These are phyloP conservation scores for Volvariella volvacea DNA, from an alignment of 1,284 basidiomycete species.

Conservation along the genomic window DNA sequence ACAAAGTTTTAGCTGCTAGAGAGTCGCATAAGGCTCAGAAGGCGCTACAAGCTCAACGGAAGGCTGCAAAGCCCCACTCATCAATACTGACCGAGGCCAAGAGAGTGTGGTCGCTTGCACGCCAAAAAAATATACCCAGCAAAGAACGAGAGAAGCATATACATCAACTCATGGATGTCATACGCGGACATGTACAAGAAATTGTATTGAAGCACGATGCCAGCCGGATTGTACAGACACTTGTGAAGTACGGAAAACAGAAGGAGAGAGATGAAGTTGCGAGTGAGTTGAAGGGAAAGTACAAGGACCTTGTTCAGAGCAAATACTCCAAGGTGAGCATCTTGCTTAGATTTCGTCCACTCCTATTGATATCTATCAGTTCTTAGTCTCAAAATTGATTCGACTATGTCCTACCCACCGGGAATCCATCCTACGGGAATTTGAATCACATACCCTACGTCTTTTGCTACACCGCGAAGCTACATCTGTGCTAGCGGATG, in stretches of 20 bases:
- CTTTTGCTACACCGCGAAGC: slow-evolving; percentile 81
- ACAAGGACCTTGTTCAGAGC: slow-evolving; percentile 70
- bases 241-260: slow-evolving; percentile 79
- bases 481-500: slow-evolving; percentile 74
- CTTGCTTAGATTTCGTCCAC: slow-evolving; percentile 5
- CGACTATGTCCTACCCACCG: slow-evolving; percentile 72
- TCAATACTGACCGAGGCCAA: slow-evolving; percentile 70
- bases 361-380: slow-evolving; percentile 36
- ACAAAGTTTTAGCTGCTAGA: slow-evolving; percentile 36
- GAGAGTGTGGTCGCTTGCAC: slow-evolving; percentile 74
- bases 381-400: slow-evolving; percentile 80
- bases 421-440: slow-evolving; percentile 65
- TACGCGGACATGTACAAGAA: slow-evolving; percentile 76
- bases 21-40: slow-evolving; percentile 69
- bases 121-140: slow-evolving; percentile 64
- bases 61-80: slow-evolving; percentile 74
- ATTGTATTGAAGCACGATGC: slow-evolving; percentile 88
- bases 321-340: slow-evolving; percentile 86
- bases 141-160: slow-evolving; percentile 73
- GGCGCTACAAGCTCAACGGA: slow-evolving; percentile 54
- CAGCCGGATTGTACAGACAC: slow-evolving; percentile 80
- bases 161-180: slow-evolving; percentile 61
- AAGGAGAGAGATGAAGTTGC: slow-evolving; percentile 76
- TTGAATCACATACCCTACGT: slow-evolving; percentile 66
- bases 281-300: slow-evolving; percentile 73